Evolutionary conservation across 441 rosid species (phyloP).

Genomic region (Gossypium davidsonii): DNA sequence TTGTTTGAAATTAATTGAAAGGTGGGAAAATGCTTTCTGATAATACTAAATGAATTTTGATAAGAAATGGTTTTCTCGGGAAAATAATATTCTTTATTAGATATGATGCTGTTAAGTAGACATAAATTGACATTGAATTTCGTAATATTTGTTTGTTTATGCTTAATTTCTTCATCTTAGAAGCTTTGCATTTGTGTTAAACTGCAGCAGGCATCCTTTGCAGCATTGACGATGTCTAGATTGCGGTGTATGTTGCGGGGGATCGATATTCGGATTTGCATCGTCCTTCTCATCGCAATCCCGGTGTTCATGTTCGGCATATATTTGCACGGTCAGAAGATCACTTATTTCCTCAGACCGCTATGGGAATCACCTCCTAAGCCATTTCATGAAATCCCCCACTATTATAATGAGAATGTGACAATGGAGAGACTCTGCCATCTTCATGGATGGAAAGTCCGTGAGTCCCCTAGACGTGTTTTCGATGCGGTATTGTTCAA

Average conservation of each 20-base stretch:
- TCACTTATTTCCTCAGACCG: constrained; percentile 76
- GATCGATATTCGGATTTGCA: constrained; percentile 43
- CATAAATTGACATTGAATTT: background rate
- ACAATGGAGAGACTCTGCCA: constrained; percentile 63
- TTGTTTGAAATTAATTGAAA: background rate
- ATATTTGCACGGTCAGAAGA: constrained; percentile 79
- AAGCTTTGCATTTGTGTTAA: constrained; percentile 14
- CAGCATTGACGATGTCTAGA: constrained; percentile 53
- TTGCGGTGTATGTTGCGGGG: constrained; percentile 63
- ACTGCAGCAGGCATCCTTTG: constrained; percentile 53
- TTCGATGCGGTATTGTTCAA: constrained; percentile 82
- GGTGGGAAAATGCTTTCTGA: background rate
- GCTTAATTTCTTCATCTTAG: constrained; percentile 16
- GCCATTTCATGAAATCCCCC: constrained; percentile 60
- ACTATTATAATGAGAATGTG: constrained; percentile 69
- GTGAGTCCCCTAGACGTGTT: constrained; percentile 75
- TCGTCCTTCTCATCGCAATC: constrained; percentile 40
- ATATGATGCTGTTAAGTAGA: constrained; percentile 4
- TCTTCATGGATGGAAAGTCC: constrained; percentile 85
- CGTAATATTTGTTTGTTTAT: background rate
- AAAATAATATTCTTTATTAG: background rate
- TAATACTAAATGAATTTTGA: no score
- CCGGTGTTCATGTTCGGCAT: constrained; percentile 51
- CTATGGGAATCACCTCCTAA: constrained; percentile 84
- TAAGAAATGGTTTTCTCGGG: no score